Evolutionary conservation across 192 early-diverging fungal species (phyloP), one percentile per base, ranked within the genome.

Genomic region (Obelidium mucronatum): DNA sequence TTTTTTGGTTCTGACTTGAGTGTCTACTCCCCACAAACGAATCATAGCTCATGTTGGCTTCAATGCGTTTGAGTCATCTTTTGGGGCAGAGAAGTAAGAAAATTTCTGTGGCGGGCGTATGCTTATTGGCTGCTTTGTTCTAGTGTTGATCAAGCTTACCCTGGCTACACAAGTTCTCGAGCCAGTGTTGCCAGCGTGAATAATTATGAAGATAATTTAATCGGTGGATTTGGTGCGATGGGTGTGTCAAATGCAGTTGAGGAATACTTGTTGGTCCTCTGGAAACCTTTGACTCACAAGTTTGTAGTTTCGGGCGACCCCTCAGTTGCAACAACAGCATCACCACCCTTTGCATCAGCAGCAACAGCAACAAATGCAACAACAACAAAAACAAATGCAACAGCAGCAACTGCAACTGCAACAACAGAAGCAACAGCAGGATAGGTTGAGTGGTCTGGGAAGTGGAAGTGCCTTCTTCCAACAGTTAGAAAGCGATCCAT

Each of bases 171-270:
- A 28, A n/a, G 69, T 56, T 15, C 8, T 24, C 31, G 31, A 37
- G 17, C 62, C 62, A n/a, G n/a, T 58, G 11, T 6, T 64, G 3
- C 62, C n/a, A 54, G 52, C 54, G 8, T 1, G 19, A 35, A 56
- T n/a, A n/a, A n/a, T 28, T 58, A 72, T 37, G 53, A 58, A 58
- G 53, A 72, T 5, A 35, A 59, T n/a, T 30, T 72, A 5, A 51
- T 26, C 11, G 6, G 5, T 36, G 69, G 69, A 22, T 72, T 72
- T 30, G 53, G 17, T 30, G 33, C 6, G 8, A 72, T 72, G 69
- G 67, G 67, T 17, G 34, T 68, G 4, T 6, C 28, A 39, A 72
- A 72, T 39, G 8, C 69, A 72, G 69, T 72, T 54, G 54, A 72
- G 69, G 17, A 31, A 15, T 24, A 40, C 40, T 66, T 39, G 48